These are phyloP conservation scores for Fragosphaeria purpurea DNA, from an alignment of 2,329 filamentous ascomycete species.

Conservation along the genomic window DNA sequence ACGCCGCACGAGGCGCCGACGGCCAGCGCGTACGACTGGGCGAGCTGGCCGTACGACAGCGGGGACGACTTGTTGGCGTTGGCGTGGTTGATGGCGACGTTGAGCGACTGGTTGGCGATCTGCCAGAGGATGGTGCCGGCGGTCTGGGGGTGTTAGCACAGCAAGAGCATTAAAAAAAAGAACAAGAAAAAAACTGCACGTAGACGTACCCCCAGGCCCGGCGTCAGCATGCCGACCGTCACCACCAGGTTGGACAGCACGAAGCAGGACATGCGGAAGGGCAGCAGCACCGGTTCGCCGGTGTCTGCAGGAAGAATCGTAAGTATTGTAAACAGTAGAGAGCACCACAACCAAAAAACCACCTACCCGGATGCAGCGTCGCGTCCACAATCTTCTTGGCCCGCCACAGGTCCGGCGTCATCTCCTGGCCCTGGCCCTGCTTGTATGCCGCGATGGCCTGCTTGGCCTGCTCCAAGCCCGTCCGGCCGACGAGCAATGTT, in stretches of 20 bases:
- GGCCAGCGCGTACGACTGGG: slow-evolving; percentile 83
- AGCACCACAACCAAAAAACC: no score
- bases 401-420: slow-evolving; percentile 86
- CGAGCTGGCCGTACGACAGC: slow-evolving; percentile 67
- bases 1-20: slow-evolving; percentile 91
- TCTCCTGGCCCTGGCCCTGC: slow-evolving; percentile 63
- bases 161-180: no score
- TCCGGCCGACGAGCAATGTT: slow-evolving; percentile 69
- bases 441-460: slow-evolving; percentile 75
- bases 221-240: slow-evolving; percentile 93
- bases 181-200: neutral
- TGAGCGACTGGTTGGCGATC: slow-evolving; percentile 91
- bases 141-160: slow-evolving; percentile 41
- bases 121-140: slow-evolving; percentile 88
- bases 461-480: slow-evolving; percentile 81
- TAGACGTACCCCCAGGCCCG: slow-evolving; percentile 56
- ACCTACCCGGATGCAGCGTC: slow-evolving; percentile 82
- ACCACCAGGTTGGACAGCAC: slow-evolving; percentile 89
- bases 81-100: slow-evolving; percentile 94
- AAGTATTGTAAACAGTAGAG: no score
- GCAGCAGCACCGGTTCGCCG: slow-evolving; percentile 80
- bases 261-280: slow-evolving; percentile 96
- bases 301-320: slow-evolving; percentile 54
- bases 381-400: slow-evolving; percentile 98
- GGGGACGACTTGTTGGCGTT: slow-evolving; percentile 98